Evolutionary conservation across 208 protist genomes (phyloP).

Genomic region (Leishmania mexicana): DNA sequence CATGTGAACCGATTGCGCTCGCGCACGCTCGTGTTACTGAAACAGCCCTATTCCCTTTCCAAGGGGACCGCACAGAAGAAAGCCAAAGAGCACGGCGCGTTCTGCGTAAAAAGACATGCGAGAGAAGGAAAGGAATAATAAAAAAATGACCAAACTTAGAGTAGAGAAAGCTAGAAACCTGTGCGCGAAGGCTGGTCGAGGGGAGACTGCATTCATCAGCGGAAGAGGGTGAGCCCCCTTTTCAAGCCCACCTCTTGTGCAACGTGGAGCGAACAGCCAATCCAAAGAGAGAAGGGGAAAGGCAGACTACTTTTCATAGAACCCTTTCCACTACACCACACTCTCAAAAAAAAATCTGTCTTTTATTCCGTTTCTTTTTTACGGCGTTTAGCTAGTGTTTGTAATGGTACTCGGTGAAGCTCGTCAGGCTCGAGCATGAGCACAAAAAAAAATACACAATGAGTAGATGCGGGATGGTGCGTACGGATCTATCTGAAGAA

Average conservation of each 20-base stretch:
- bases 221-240: no score
- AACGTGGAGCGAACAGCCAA: not conserved
- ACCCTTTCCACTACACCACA: no score
- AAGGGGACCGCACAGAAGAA: not conserved
- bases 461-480: not conserved
- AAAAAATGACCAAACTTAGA: not conserved
- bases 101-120: not conserved
- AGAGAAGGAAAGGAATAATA: slow-evolving; percentile 5
- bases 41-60: not conserved
- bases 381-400: not conserved
- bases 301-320: no score
- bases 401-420: not conserved
- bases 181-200: not conserved
- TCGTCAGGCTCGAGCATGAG: not conserved
- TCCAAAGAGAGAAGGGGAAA: not conserved
- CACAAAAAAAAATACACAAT: not conserved
- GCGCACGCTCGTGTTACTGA: not conserved
- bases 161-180: not conserved
- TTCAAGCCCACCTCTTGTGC: not conserved
- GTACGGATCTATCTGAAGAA: not conserved
- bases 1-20: not conserved
- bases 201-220: not conserved
- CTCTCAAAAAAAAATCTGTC: no score
- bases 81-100: slow-evolving; percentile 3
- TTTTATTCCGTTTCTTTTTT: not conserved